Conservation (phyloP, 257 asterid species). For the Petunia axillaris region DNA sequence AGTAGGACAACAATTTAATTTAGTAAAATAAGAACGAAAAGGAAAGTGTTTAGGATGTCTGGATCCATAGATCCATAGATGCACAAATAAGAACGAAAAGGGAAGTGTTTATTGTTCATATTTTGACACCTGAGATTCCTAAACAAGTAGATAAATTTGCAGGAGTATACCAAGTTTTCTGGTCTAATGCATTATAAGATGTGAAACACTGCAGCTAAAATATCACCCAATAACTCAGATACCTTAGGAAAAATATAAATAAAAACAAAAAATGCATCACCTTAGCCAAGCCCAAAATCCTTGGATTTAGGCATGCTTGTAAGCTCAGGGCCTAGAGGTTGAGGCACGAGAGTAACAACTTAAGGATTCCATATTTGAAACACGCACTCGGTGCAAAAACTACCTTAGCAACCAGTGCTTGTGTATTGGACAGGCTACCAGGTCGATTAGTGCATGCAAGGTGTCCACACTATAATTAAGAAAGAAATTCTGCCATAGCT, state of each 20-base stretch:
- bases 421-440: background rate
- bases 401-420: background rate
- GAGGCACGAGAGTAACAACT: background rate
- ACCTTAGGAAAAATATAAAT: background rate
- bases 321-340: background rate
- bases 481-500: background rate
- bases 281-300: no score
- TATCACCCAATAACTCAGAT: background rate
- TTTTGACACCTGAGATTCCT: background rate
- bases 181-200: background rate
- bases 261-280: background rate
- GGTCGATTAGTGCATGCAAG: background rate
- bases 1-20: background rate
- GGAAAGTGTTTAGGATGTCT: background rate
- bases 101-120: background rate
- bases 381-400: background rate
- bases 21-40: background rate
- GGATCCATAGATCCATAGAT: background rate
- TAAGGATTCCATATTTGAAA: background rate
- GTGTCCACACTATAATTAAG: background rate
- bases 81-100: background rate
- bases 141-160: background rate
- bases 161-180: background rate
- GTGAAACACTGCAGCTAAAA: background rate
- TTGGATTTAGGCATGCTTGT: no score